Evolutionary conservation across 192 early-diverging fungal species (phyloP), one percentile per base, ranked within the genome.

Genomic region (Phlyctochytrium arcticum): DNA sequence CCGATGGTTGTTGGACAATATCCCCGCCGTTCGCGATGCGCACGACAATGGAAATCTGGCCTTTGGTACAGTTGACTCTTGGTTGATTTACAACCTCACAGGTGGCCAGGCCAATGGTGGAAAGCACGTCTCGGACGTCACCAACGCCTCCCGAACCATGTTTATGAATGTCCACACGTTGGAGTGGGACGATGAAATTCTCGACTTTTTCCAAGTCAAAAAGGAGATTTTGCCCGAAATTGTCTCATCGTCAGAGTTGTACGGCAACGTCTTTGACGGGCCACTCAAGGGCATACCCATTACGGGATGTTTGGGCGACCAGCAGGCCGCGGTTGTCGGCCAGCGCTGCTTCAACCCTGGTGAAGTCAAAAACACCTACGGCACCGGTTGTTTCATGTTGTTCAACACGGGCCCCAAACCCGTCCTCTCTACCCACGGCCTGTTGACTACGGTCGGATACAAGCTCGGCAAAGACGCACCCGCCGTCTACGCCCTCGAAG

Each of bases 371-470:
- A 97, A 93, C 79, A 97, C 94, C 6, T 95, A 95, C 76, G 93
- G 94, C 37, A 97, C 94, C 27, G 94, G 93, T 31, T 94, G 92
- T 76, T 97, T 97, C 74, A 92, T 95, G 91, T 76, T 97, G 49
- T 93, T 90, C 79, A 95, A 97, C 83, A 93, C 91, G 17, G 94
- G 94, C 32, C 53, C 70, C 2, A 69, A 82, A 21, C 82, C 85
- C 24, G 88, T 94, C 48, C 71, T 85, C 48, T 91, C 93, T 30
- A 82, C 85, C 60, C 86, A 87, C 57, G 94, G 94, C 1, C 80
- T 97, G 36, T 72, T 97, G 31, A 93, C 93, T 0, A 95, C 94
- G 7, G 91, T 95, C 15, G 92, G 81, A 2, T 97, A 92, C 74
- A 85, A 94, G 65, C 81, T 97, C 39, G 92, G 90, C 30, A 73